These are phyloP conservation scores for Clonostachys rosea DNA, from an alignment of 2,329 filamentous ascomycete species.

Conservation along the genomic window DNA sequence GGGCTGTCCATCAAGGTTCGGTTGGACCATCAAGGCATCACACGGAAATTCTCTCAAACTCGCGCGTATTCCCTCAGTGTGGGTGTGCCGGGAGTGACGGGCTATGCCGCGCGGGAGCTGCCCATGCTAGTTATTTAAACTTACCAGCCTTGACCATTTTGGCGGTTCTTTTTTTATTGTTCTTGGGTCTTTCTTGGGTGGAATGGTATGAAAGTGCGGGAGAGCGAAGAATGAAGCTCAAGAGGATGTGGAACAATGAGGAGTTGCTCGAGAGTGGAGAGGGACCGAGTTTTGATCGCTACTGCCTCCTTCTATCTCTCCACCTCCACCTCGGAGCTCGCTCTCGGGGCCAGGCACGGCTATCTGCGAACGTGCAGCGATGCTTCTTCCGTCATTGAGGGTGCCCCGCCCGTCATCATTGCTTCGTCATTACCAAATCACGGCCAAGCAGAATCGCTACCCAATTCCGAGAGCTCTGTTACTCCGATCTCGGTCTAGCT, in stretches of 20 bases:
- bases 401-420: too few species aligned
- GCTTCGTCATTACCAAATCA: too few species aligned
- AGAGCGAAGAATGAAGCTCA: neutral
- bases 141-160: slow-evolving; percentile 99
- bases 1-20: slow-evolving; percentile 5
- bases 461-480: too few species aligned
- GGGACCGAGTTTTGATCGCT: too few species aligned
- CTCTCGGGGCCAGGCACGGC: too few species aligned
- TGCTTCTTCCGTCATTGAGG: too few species aligned
- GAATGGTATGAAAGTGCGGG: neutral
- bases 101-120: slow-evolving; percentile 3
- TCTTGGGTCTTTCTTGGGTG: slow-evolving; percentile 2
- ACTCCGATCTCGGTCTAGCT: too few species aligned
- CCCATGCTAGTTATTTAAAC: slow-evolving; percentile 18
- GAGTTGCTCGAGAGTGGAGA: neutral
- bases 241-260: neutral
- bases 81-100: slow-evolving; percentile 10
- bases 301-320: too few species aligned
- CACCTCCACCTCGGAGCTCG: too few species aligned
- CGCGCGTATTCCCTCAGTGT: slow-evolving; percentile 18
- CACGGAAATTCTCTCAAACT: slow-evolving; percentile 57
- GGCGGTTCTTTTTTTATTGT: slow-evolving; percentile 40
- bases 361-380: too few species aligned
- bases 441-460: too few species aligned
- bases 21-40: slow-evolving; percentile 5